A percentile compares a stretch with the other conserved stretches of the same genome.
phyloP scores from a whole-genome alignment of 164 flowering plant species.

The Umbilicus rupestris region DNA sequence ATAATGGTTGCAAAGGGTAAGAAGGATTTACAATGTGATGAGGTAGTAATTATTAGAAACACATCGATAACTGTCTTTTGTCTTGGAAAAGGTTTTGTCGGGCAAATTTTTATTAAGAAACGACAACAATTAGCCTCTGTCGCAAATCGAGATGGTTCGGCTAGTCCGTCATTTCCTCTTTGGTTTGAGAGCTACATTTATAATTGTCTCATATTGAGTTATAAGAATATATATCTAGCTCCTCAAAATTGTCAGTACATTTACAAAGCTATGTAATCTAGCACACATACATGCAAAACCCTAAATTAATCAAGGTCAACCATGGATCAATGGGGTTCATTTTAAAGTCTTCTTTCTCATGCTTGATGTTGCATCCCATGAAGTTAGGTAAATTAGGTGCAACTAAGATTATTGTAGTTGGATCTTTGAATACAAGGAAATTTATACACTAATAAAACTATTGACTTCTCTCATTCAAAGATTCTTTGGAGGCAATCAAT shows the following conservation, averaged over 20 bases:
- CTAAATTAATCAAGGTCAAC: background rate
- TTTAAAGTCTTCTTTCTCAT: background rate
- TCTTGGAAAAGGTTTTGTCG: no score
- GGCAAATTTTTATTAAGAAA: no score
- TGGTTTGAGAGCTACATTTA: no score
- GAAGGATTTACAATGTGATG: no score
- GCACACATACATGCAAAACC: background rate
- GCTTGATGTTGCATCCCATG: background rate
- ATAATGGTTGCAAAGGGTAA: no score
- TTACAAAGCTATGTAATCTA: background rate
- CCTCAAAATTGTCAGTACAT: background rate
- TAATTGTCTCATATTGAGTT: no score
- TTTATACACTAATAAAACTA: background rate
- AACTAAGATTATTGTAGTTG: background rate
- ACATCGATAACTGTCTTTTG: no score
- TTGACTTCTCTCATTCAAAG: background rate
- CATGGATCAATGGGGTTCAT: background rate
- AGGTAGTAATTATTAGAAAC: no score
- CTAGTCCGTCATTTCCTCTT: no score
- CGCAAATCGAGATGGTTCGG: no score
- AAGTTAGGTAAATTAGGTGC: conserved; percentile 6
- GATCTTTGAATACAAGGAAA: background rate
- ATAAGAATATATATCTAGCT: background rate
- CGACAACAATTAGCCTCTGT: no score
- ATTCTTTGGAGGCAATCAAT: background rate